phyloP scores from a whole-genome alignment of 2,329 filamentous ascomycete species.

The Orbilia ellipsospora region DNA sequence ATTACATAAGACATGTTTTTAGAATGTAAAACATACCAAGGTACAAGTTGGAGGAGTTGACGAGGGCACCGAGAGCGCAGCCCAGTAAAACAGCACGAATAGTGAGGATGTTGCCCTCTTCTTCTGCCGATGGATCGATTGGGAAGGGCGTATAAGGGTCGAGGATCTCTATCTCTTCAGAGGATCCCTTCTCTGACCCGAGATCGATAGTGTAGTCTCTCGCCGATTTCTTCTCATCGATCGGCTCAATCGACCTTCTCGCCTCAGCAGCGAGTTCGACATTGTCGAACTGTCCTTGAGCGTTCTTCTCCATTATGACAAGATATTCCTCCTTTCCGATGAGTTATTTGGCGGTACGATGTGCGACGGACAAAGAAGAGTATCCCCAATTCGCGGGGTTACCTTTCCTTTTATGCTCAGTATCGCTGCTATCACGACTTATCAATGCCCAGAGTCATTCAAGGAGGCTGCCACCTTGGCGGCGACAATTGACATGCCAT shows the following conservation, averaged over 20 bases:
- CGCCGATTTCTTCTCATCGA: conserved; percentile 49
- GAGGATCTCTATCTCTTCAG: conserved; percentile 44
- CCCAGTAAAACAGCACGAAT: conserved; percentile 69
- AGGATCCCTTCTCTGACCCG: conserved; percentile 33
- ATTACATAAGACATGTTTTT: not conserved
- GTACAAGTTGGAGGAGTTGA: conserved; percentile 73
- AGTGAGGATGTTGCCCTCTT: conserved; percentile 67
- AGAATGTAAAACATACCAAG: conserved; percentile 63
- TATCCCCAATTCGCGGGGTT: not conserved
- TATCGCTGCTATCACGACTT: conserved; percentile 42
- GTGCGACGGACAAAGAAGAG: conserved; percentile 29
- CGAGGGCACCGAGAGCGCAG: conserved; percentile 69
- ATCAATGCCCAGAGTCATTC: conserved; percentile 31
- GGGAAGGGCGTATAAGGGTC: conserved; percentile 63
- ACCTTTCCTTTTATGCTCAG: conserved; percentile 27
- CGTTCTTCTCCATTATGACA: conserved; percentile 48
- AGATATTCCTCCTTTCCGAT: conserved; percentile 24
- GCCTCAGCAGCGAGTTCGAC: conserved; percentile 31
- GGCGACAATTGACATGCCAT: conserved; percentile 29
- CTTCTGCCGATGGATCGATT: conserved; percentile 62
- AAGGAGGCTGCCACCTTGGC: conserved; percentile 49
- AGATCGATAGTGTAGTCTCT: conserved; percentile 43
- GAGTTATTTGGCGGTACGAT: conserved; percentile 35
- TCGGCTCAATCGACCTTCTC: conserved; percentile 18
- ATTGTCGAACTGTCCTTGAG: conserved; percentile 35